Percentiles rank a stretch among this genome's conserved stretches.
Evolutionary conservation across 768 basidiomycete species (phyloP).

Genomic region (Auricularia cornea): DNA sequence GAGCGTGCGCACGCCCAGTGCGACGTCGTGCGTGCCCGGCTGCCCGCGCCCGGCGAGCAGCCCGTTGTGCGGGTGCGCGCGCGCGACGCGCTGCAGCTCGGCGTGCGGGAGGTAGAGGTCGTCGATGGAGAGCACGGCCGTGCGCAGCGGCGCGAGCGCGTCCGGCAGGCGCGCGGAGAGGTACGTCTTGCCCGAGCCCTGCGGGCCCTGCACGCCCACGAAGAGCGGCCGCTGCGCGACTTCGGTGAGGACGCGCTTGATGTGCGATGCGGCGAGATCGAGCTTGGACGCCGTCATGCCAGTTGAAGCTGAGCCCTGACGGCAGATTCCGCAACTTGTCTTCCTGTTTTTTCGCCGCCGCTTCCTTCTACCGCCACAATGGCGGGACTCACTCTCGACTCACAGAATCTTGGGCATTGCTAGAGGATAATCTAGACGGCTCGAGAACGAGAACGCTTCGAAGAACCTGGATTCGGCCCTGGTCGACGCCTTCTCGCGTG

Average conservation of each 20-base stretch:
- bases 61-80: constrained; percentile 45
- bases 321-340: no score
- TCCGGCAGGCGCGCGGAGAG: constrained; percentile 51
- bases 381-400: no score
- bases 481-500: no score
- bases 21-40: constrained; percentile 85
- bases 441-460: no score
- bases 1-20: constrained; percentile 51
- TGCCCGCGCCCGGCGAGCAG: constrained; percentile 81
- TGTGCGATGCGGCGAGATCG: not conserved
- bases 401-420: no score
- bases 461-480: no score
- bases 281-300: not conserved
- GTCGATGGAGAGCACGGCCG: constrained; percentile 67
- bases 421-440: no score
- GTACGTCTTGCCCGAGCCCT: constrained; percentile 89
- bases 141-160: constrained; percentile 39
- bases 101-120: constrained; percentile 79
- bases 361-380: no score
- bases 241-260: not conserved
- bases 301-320: no score
- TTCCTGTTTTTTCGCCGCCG: no score
- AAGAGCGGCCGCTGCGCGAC: constrained; percentile 51
- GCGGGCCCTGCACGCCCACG: constrained; percentile 85
- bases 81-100: constrained; percentile 47